Evolutionary conservation across 768 basidiomycete genomes (phyloP).

Genomic region (Naganishia antarctica): DNA sequence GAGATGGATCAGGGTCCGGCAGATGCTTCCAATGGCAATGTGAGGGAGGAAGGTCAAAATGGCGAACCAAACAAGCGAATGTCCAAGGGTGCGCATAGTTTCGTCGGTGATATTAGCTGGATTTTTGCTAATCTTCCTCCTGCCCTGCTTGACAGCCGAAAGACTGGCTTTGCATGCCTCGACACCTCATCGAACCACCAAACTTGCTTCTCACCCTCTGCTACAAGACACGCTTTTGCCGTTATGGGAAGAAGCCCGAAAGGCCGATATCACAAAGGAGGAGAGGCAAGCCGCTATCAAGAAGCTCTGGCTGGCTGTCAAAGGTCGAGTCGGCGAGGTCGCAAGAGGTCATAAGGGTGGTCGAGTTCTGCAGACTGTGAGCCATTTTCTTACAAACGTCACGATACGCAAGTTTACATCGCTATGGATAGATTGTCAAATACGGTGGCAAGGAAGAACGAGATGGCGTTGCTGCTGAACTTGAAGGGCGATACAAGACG

Average conservation of each 20-base stretch:
- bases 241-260: slow-evolving; percentile 46
- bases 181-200: slow-evolving; percentile 47
- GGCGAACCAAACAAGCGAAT: slow-evolving; percentile 31
- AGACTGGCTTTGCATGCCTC: slow-evolving; percentile 43
- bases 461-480: slow-evolving; percentile 72
- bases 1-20: slow-evolving; percentile 25
- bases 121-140: background rate
- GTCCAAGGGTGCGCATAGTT: slow-evolving; percentile 32
- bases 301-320: slow-evolving; percentile 68
- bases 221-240: slow-evolving; percentile 44
- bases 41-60: background rate
- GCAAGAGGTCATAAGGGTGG: slow-evolving; percentile 89
- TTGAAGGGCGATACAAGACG: slow-evolving; percentile 72
- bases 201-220: slow-evolving; percentile 44
- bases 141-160: slow-evolving; percentile 28
- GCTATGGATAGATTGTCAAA: slow-evolving; percentile 59
- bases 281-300: slow-evolving; percentile 72
- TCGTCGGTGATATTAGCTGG: background rate
- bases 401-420: background rate
- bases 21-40: slow-evolving; percentile 28
- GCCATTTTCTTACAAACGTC: slow-evolving; percentile 62
- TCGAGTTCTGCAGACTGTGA: slow-evolving; percentile 53
- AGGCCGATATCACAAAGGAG: slow-evolving; percentile 54
- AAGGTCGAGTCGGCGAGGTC: slow-evolving; percentile 77
- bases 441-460: slow-evolving; percentile 69